Conservation (phyloP, 139 green algal genomes). For the Zygnema circumcarinatum region DNA sequence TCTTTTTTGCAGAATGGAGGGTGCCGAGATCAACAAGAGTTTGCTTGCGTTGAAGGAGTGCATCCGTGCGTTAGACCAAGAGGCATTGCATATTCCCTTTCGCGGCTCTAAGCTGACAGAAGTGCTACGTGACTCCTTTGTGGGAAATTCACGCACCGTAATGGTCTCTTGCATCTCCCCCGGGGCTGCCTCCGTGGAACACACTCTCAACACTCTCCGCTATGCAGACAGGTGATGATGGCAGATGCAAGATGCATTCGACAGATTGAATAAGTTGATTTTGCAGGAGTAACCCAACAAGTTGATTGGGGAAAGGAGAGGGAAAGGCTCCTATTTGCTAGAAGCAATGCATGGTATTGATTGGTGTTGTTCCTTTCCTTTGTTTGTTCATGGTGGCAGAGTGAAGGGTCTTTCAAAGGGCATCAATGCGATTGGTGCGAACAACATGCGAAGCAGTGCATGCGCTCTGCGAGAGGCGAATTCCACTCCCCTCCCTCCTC, state of each 20-base stretch:
- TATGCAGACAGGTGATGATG: constrained; percentile 89
- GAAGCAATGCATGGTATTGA: too few relatives aligned
- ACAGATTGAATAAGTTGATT: neutral
- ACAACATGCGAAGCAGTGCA: neutral
- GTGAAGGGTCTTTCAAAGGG: constrained; percentile 42
- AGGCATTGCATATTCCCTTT: constrained; percentile 95
- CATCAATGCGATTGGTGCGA: constrained; percentile 6
- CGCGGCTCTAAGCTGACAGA: constrained; percentile 89
- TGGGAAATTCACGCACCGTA: constrained; percentile 85
- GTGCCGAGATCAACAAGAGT: constrained; percentile 98
- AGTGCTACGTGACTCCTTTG: constrained; percentile 80
- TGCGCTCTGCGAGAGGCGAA: neutral
- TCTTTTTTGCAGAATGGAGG: constrained; percentile 79
- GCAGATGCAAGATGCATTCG: neutral
- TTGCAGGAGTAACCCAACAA: neutral
- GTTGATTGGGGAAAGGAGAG: neutral
- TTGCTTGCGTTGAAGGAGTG: constrained; percentile 93
- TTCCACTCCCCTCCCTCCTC: neutral
- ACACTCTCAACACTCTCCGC: constrained; percentile 97
- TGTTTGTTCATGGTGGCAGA: too few relatives aligned
- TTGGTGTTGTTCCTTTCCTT: neutral
- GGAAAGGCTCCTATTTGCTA: neutral
- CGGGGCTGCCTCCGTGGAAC: constrained; percentile 83
- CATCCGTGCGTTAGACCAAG: constrained; percentile 90
- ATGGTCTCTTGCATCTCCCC: constrained; percentile 99